These are phyloP conservation scores for Fomitopsis pinicola DNA, from an alignment of 1,284 basidiomycete genomes.

Conservation along the genomic window DNA sequence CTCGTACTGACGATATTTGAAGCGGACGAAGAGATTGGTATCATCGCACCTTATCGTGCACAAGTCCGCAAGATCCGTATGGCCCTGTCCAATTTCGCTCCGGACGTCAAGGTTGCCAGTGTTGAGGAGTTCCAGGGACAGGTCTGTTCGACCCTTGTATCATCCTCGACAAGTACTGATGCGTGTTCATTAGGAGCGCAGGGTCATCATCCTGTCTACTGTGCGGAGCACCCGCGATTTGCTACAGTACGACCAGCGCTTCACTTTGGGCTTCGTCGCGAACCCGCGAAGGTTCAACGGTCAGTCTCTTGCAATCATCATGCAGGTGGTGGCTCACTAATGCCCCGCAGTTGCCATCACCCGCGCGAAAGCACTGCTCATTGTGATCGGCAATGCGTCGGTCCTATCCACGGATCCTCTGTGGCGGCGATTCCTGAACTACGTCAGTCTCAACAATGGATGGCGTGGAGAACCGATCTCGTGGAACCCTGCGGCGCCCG, in stretches of 20 bases:
- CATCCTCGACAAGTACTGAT: not conserved
- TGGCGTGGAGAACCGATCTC: conserved; percentile 43
- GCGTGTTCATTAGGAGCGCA: conserved; percentile 31
- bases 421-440: conserved; percentile 52
- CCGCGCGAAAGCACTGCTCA: conserved; percentile 52
- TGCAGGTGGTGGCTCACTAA: not conserved
- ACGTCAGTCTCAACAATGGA: conserved; percentile 39
- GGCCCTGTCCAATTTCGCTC: conserved; percentile 27
- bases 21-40: conserved; percentile 43
- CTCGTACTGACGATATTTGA: too few relatives aligned
- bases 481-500: conserved; percentile 43
- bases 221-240: conserved; percentile 37
- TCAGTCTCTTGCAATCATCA: conserved; percentile 13
- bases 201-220: conserved; percentile 41
- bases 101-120: conserved; percentile 48
- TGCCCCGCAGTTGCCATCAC: conserved; percentile 31
- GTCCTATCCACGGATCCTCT: conserved; percentile 47
- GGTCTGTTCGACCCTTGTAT: conserved; percentile 27
- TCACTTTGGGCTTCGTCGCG: conserved; percentile 43
- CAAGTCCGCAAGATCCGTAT: conserved; percentile 45
- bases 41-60: conserved; percentile 53
- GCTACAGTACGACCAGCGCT: conserved; percentile 36
- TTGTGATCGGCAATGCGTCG: conserved; percentile 51
- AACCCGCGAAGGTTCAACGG: conserved; percentile 44
- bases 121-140: conserved; percentile 66